phyloP scores from a whole-genome alignment of 2,329 filamentous ascomycete genomes.

The Phaeosphaeria sp. region DNA sequence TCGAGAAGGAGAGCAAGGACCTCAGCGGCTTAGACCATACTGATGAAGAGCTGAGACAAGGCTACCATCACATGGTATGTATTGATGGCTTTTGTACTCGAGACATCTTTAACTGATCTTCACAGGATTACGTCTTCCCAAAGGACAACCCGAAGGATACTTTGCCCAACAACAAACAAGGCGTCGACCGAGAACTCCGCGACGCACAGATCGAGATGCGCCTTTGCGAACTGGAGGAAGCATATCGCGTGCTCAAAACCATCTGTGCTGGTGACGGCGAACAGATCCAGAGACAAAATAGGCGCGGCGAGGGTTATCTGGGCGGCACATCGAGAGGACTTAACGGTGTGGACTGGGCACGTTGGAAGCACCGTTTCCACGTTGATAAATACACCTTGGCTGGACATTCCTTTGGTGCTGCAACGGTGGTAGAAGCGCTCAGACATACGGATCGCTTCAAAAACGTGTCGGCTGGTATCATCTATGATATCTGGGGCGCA shows the following conservation, averaged over 20 bases:
- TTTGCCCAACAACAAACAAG: slow-evolving; percentile 62
- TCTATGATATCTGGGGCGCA: slow-evolving; percentile 71
- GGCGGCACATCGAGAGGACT: slow-evolving; percentile 67
- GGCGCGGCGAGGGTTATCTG: slow-evolving; percentile 64
- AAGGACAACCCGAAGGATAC: slow-evolving; percentile 58
- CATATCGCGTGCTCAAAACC: slow-evolving; percentile 62
- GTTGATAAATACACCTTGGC: slow-evolving; percentile 66
- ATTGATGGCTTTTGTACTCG: slow-evolving; percentile 4
- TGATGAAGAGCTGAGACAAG: slow-evolving; percentile 45
- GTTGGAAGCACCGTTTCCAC: slow-evolving; percentile 65
- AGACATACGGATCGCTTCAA: slow-evolving; percentile 61
- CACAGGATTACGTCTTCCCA: slow-evolving; percentile 67
- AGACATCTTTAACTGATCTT: slow-evolving; percentile 12
- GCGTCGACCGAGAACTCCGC: slow-evolving; percentile 67
- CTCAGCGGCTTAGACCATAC: slow-evolving; percentile 46
- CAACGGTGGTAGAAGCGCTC: slow-evolving; percentile 67
- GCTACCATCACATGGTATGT: slow-evolving; percentile 58
- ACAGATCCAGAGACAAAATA: slow-evolving; percentile 59
- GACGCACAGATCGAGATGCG: slow-evolving; percentile 68
- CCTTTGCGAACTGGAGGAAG: slow-evolving; percentile 70
- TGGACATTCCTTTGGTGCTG: slow-evolving; percentile 72
- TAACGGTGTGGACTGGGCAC: slow-evolving; percentile 62
- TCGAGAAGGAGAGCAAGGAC: slow-evolving; percentile 29
- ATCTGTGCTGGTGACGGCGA: slow-evolving; percentile 64
- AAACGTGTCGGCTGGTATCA: slow-evolving; percentile 68